A percentile compares a stretch with the other conserved stretches of the same genome.
Conservation (phyloP, 495 filamentous ascomycete species). For the Patellaria atrata region DNA sequence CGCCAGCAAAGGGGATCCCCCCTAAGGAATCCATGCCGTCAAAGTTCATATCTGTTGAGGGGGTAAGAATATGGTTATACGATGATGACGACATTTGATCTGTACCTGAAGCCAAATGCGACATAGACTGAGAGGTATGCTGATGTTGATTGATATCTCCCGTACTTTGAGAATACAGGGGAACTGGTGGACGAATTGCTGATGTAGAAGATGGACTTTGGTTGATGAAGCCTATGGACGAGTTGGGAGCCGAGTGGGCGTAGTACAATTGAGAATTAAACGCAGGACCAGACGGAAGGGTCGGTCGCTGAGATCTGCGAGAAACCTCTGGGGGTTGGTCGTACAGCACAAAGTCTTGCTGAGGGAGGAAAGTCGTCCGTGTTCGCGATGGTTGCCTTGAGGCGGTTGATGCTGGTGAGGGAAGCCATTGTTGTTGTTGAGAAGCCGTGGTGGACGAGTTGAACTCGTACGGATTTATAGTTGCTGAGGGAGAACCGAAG, state of each 20-base stretch:
- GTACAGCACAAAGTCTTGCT: slow-evolving; percentile 32
- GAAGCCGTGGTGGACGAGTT: slow-evolving; percentile 53
- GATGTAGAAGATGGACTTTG: slow-evolving; percentile 24
- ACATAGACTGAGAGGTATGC: slow-evolving; percentile 3
- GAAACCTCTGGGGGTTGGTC: slow-evolving; percentile 20
- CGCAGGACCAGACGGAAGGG: slow-evolving; percentile 25
- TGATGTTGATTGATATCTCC: slow-evolving; percentile 16
- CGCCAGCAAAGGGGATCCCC: too few species aligned
- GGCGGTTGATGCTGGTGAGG: slow-evolving; percentile 37
- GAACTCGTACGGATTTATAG: slow-evolving; percentile 37
- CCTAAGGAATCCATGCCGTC: slow-evolving; percentile 18
- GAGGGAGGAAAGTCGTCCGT: slow-evolving; percentile 29
- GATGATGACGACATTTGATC: too few species aligned
- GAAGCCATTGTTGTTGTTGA: slow-evolving; percentile 47
- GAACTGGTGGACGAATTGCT: slow-evolving; percentile 37
- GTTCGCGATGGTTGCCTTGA: slow-evolving; percentile 26
- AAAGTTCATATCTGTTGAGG: slow-evolving; percentile 14
- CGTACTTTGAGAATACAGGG: slow-evolving; percentile 34
- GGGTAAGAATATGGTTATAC: slow-evolving; percentile 12
- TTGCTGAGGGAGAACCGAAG: slow-evolving; percentile 36
- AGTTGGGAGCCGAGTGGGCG: slow-evolving; percentile 25
- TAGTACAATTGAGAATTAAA: slow-evolving; percentile 25
- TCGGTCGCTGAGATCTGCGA: slow-evolving; percentile 20
- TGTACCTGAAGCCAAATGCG: slow-evolving; percentile 8
- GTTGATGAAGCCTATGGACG: slow-evolving; percentile 20